Base-by-base conservation (phyloP, 2,329 filamentous ascomycete species). In the Colletotrichum gigasporum region DNA sequence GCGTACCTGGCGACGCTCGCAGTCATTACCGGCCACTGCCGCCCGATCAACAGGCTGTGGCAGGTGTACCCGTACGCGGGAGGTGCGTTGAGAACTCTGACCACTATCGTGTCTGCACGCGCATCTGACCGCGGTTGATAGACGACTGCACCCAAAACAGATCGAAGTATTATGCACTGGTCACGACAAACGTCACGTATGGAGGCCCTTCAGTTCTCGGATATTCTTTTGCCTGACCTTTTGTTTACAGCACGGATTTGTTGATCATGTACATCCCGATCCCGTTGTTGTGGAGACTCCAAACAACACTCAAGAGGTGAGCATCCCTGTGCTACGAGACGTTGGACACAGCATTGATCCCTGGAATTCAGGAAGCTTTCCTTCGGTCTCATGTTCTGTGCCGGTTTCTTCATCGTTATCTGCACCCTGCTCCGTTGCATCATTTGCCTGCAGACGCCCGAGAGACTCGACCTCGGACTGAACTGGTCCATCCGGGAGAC, bases 401-500 rank as follows among this genome's bases (percentile, higher is more conserved):
- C 66, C 12, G 67, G 67, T 41, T 54, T 68, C 52, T 68, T 69
- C 42, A 65, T 69, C 22, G 50, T 68, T 12, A 54, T 64, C 11
- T 66, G 61, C 51, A 65, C 66, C 16, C 16, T 68, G 2, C 58
- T 69, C 3, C 67, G 67, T 24, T 65, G 62, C 47, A 41, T 63
- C 10, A 67, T 59, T 30, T 62, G 55, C 24, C 18, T 67, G 30
- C 41, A 35, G 10, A 63, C 54, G 9, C 45, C 63, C 5, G 61
- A 59, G n/a, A 56, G 61, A 32, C 54, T 62, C 34, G 54, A 64
- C 32, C 20, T 59, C 4, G 60, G 60, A 12, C 5, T 63, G 5
- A 63, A 57, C 22, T 69, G 68, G 68, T 64, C 63, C 2, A 63
- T 65, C n/a, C 62, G 67, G 6, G 68, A 69, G 51, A 64, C 60